These are phyloP conservation scores for Mycena latifolia DNA, from an alignment of 768 basidiomycete genomes.

Conservation along the genomic window DNA sequence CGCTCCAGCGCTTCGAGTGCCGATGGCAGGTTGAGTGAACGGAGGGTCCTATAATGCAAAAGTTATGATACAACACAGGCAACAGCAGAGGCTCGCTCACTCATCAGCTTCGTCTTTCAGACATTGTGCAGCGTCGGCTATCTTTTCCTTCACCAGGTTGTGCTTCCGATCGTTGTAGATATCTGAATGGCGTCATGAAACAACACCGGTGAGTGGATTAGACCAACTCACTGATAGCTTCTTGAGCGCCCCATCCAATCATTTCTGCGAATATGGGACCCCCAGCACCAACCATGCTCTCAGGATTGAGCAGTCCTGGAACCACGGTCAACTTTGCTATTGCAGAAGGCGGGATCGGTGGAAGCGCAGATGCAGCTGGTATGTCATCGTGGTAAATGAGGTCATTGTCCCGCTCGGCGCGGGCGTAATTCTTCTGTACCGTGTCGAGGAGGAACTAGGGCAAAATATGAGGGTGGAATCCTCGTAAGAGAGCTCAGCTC, in stretches of 20 bases:
- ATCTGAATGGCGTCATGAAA: slow-evolving; percentile 53
- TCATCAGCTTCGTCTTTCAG: slow-evolving; percentile 71
- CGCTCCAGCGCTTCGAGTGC: slow-evolving; percentile 90
- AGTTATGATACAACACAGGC: neutral
- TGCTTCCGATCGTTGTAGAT: slow-evolving; percentile 90
- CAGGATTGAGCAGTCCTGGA: slow-evolving; percentile 69
- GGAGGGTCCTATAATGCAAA: slow-evolving; percentile 63
- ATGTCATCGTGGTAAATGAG: slow-evolving; percentile 94
- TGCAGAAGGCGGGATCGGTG: slow-evolving; percentile 70
- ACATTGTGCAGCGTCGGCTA: slow-evolving; percentile 70
- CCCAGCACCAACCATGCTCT: slow-evolving; percentile 62
- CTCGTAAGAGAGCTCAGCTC: slow-evolving; percentile 18
- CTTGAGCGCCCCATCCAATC: slow-evolving; percentile 87
- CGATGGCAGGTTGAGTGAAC: slow-evolving; percentile 83
- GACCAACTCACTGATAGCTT: slow-evolving; percentile 81
- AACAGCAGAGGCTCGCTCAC: slow-evolving; percentile 53
- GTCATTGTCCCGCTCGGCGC: slow-evolving; percentile 93
- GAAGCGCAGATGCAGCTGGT: slow-evolving; percentile 77
- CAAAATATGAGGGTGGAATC: slow-evolving; percentile 7
- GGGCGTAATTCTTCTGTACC: slow-evolving; percentile 72
- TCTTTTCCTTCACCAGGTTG: slow-evolving; percentile 75
- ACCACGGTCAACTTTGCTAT: slow-evolving; percentile 75
- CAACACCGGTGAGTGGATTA: slow-evolving; percentile 1
- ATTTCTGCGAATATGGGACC: slow-evolving; percentile 80
- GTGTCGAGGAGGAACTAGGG: slow-evolving; percentile 80